phyloP scores from a whole-genome alignment of 805 yeast species.

The Ogataea wickerhamii region DNA sequence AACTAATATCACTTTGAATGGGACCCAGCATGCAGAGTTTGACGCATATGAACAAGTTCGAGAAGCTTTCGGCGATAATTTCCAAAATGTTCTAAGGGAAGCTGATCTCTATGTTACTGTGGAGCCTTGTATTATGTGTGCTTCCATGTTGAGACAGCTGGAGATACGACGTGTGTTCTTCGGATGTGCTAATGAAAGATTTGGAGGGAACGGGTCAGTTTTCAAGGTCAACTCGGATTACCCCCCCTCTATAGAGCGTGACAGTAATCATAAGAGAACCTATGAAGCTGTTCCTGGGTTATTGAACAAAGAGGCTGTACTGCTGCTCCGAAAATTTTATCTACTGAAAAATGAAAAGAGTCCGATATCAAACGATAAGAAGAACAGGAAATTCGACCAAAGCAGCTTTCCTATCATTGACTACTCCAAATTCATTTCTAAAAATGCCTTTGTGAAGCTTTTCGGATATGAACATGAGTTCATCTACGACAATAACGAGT shows the following conservation, averaged over 20 bases:
- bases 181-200: conserved; percentile 93
- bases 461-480: conserved; percentile 42
- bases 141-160: conserved; percentile 80
- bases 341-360: conserved; percentile 81
- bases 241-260: conserved; percentile 6
- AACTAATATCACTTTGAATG: conserved; percentile 80
- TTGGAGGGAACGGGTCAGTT: conserved; percentile 96
- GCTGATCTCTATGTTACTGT: conserved; percentile 86
- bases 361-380: conserved; percentile 74
- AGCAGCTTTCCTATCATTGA: conserved; percentile 58
- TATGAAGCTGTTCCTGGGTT: conserved; percentile 75
- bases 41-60: conserved; percentile 63
- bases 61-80: conserved; percentile 26
- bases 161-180: conserved; percentile 71
- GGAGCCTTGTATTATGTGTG: conserved; percentile 99
- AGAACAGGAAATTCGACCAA: conserved; percentile 55
- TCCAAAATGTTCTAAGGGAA: conserved; percentile 42
- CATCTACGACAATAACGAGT: conserved; percentile 23
- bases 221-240: conserved; percentile 51
- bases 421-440: conserved; percentile 50
- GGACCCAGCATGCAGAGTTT: conserved; percentile 92
- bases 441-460: conserved; percentile 45
- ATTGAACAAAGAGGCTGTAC: conserved; percentile 74
- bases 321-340: conserved; percentile 78
- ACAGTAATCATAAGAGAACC: conserved; percentile 23